Evolutionary conservation across 2,329 filamentous ascomycete genomes (phyloP).

Genomic region (Gliomastix tumulicola): DNA sequence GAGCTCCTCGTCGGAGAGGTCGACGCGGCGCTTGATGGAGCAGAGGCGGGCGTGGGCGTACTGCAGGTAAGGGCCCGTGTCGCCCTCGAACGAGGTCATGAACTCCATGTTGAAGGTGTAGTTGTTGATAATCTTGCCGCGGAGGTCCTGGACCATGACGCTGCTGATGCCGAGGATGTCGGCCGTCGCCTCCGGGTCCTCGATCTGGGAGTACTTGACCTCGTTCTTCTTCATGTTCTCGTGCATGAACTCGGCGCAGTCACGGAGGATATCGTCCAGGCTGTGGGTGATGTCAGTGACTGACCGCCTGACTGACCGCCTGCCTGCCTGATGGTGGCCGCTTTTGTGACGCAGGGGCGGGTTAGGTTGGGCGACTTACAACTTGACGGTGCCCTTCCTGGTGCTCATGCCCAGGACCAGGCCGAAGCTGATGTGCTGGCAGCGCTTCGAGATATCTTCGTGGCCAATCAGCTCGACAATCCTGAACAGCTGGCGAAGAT

Average conservation of each 20-base stretch:
- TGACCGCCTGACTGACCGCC: background rate
- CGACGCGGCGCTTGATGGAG: conserved; percentile 53
- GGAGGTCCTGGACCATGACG: conserved; percentile 98
- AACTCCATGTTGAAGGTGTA: conserved; percentile 71
- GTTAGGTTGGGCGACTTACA: too few relatives aligned
- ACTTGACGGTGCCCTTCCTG: conserved; percentile 67
- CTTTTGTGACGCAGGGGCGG: too few relatives aligned
- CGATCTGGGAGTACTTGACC: conserved; percentile 84
- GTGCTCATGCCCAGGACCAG: conserved; percentile 66
- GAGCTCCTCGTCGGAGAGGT: conserved; percentile 49
- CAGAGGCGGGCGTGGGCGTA: conserved; percentile 71
- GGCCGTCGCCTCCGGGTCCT: conserved; percentile 71
- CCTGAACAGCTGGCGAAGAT: conserved; percentile 70
- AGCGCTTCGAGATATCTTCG: conserved; percentile 59
- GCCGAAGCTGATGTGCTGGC: conserved; percentile 71
- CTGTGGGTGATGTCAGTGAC: conserved; percentile 1
- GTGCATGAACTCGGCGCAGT: conserved; percentile 93
- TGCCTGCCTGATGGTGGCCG: too few relatives aligned
- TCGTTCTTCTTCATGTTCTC: conserved; percentile 91
- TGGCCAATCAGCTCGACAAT: conserved; percentile 67
- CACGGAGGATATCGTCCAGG: conserved; percentile 59
- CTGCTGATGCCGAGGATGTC: conserved; percentile 88
- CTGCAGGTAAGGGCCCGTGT: conserved; percentile 80
- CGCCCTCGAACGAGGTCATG: conserved; percentile 80
- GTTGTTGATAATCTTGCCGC: conserved; percentile 74